Evolutionary conservation across 78 protist genomes (phyloP), one percentile per base, ranked within the genome.

Genomic region (Capsaspora owczarzaki): DNA sequence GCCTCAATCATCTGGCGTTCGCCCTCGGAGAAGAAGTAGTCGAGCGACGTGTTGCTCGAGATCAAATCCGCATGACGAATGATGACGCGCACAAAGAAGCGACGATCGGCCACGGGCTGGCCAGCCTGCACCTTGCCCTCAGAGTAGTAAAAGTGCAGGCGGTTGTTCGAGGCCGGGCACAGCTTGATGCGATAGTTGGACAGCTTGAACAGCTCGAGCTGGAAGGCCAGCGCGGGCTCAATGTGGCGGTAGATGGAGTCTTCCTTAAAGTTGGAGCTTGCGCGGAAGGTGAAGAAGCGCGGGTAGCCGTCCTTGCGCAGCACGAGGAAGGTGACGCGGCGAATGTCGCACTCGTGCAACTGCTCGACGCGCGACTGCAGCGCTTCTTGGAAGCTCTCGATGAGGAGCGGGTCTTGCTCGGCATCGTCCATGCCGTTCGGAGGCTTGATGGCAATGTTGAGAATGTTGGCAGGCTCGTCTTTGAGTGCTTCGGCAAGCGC

Each of bases 201-300:
- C 71, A 96, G 46, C 33, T 87, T 77, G 40, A 76, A 61, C 42
- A 96, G 82, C 76, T 93, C 96, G 31, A 96, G 88, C 70, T 84
- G 80, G 89, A 87, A 85, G 3, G 95, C 95, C 80, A 90, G 80
- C 0, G 97, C 89, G 0, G 98, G 95, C 41, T 89, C 95, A 42
- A 93, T 51, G 85, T 94, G 90, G 81, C 98, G 82, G 49, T 88
- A 85, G 76, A 86, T 80, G 53, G 85, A 49, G 76, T 93, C 97
- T 47, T 89, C 86, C 56, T 76, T 25, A 66, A 37, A 88, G 42
- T 5, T 78, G 68, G 76, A 77, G 56, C 89, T 42, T 61, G 82
- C 84, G 35, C 94, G 76, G 90, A 89, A 95, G 31, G 98, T 90
- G 85, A 82, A 93, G 85, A 63, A 89, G 61, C 77, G 74, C 16